Conservation (phyloP, 345 rosid genomes). For the Corchorus olitorius region DNA sequence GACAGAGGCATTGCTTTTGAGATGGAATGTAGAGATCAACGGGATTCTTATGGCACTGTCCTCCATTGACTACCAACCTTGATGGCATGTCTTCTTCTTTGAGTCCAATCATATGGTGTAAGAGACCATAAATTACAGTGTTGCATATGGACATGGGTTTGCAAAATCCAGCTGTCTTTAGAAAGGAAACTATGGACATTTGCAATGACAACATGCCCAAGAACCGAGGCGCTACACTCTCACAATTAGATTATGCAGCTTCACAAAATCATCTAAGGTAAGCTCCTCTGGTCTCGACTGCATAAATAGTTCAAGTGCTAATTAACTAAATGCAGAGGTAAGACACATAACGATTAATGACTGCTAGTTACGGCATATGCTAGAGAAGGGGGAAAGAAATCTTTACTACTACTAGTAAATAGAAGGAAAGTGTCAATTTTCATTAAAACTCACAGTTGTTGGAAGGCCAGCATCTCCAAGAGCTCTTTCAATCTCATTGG, state of each 20-base stretch:
- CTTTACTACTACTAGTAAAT: no score
- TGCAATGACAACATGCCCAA: not conserved
- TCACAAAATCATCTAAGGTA: slow-evolving; percentile 76
- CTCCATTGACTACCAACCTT: slow-evolving; percentile 3
- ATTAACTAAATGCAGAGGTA: not conserved
- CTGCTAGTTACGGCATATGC: not conserved
- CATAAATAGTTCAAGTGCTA: slow-evolving; percentile 15
- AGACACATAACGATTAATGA: not conserved
- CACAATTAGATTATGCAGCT: slow-evolving; percentile 65
- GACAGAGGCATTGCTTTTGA: not conserved
- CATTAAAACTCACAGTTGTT: slow-evolving; percentile 52
- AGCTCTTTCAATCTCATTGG: slow-evolving; percentile 75
- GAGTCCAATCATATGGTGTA: not conserved
- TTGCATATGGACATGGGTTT: not conserved
- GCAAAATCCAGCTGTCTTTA: not conserved
- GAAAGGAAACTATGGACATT: not conserved
- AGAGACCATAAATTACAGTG: not conserved
- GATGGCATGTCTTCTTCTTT: not conserved
- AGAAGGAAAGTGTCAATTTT: not conserved
- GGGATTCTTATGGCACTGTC: not conserved
- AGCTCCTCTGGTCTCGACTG: slow-evolving; percentile 99
- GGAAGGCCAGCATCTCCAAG: slow-evolving; percentile 65
- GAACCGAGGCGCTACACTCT: slow-evolving; percentile 29
- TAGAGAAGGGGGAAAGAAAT: not conserved
- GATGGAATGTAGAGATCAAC: not conserved